Base-by-base conservation (phyloP, 257 asterid species). In the Anisodus tanguticus region DNA sequence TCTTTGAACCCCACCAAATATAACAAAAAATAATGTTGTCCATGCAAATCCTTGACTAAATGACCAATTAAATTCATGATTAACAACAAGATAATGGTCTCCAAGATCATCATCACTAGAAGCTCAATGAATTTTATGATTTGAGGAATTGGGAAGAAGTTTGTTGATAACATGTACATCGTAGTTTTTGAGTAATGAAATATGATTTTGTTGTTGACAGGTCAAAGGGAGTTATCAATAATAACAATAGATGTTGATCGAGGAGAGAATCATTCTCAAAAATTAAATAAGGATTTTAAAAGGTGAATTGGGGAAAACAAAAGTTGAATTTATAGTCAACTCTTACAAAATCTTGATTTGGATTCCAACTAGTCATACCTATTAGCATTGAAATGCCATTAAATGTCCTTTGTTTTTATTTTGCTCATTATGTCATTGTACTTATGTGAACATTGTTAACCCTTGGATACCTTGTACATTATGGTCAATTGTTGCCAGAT, bases 31-130 rank as follows among this genome's bases (percentile, higher is more conserved):
- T 74, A 74, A 51, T 2, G 80, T 74, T 4, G 13, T 74, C 62
- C 80, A 74, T 6, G 43, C 59, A 74, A 22, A 2, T 74, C 3
- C 43, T 49, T 49, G 62, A 74, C 80, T 19, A 74, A 74, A 74
- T 51, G 80, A 74, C 80, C 80, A 74, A 31, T 74, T 6, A 26
- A 74, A 49, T 47, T 74, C 80, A 19, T 47, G 60, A 74, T 74
- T 49, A 49, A 7, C 6, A 4, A 2, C 1, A 74, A 74, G 80
- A 74, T 49, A 10, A 49, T 49, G 80, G 2, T 74, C 3, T 11
- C 62, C 62, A 12, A 49, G 62, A 2, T 49, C 62, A 1, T 74
- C 43, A 13, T 74, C 62, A 3, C 80, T 43, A 11, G 80, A 49
- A 74, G 62, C 79, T 9, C 79, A 71, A 71, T 71, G 57, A 43